Conservation (phyloP, 2,329 filamentous ascomycete species). For the Stachybotrys elegans region DNA sequence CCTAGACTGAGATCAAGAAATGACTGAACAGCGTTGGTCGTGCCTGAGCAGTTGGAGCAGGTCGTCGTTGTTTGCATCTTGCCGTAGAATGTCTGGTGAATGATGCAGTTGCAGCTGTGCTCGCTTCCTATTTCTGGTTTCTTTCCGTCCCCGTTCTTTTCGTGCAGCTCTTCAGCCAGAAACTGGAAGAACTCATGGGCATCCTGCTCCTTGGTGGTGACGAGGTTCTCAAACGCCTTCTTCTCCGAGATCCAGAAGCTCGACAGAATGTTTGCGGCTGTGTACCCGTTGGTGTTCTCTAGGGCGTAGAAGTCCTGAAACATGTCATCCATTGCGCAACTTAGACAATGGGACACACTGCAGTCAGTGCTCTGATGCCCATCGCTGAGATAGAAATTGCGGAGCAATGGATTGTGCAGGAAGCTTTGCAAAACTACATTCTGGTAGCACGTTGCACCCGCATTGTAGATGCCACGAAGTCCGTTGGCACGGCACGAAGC, state of each 20-base stretch:
- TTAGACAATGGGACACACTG: constrained; percentile 55
- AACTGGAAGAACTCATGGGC: constrained; percentile 98
- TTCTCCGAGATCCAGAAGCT: constrained; percentile 85
- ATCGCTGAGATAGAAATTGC: constrained; percentile 88
- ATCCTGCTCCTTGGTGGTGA: constrained; percentile 92
- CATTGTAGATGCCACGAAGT: constrained; percentile 89
- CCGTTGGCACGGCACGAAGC: constrained; percentile 83
- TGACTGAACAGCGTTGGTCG: constrained; percentile 78
- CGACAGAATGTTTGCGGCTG: constrained; percentile 81
- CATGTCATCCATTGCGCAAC: constrained; percentile 68
- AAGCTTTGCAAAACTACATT: constrained; percentile 92
- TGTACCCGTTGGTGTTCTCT: constrained; percentile 83
- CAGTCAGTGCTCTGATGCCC: constrained; percentile 80
- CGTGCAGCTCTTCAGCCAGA: constrained; percentile 84
- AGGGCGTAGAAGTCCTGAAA: constrained; percentile 66
- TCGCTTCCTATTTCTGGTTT: constrained; percentile 54
- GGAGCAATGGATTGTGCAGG: constrained; percentile 86
- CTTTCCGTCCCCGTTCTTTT: constrained; percentile 69
- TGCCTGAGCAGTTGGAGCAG: constrained; percentile 80
- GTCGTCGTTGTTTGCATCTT: constrained; percentile 87
- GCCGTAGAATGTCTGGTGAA: constrained; percentile 92
- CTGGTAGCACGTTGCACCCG: constrained; percentile 98
- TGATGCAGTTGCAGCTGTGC: constrained; percentile 77
- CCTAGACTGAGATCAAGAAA: constrained; percentile 89
- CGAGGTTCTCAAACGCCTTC: constrained; percentile 66